These are phyloP conservation scores for Aspergillus ustus DNA, from an alignment of 2,329 filamentous ascomycete genomes.

Conservation along the genomic window DNA sequence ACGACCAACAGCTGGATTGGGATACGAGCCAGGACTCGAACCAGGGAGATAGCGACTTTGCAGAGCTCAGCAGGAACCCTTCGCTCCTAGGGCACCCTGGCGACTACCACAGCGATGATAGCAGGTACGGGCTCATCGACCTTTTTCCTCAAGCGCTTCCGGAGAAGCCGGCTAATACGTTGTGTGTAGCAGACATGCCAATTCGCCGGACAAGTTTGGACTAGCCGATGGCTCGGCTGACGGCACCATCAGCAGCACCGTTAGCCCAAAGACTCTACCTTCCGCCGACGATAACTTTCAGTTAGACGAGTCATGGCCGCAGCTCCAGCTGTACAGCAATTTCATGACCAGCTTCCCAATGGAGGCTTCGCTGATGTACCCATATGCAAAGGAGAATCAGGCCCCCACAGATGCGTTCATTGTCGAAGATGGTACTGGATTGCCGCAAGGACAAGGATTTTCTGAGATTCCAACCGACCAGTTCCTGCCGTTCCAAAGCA, in stretches of 20 bases:
- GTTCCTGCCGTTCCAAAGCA: slow-evolving; percentile 37
- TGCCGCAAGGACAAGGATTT: slow-evolving; percentile 34
- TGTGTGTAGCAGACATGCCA: slow-evolving; percentile 37
- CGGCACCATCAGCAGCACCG: slow-evolving; percentile 39
- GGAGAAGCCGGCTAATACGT: slow-evolving; percentile 17
- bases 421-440: slow-evolving; percentile 40
- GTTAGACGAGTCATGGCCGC: slow-evolving; percentile 43
- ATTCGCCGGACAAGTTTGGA: slow-evolving; percentile 38
- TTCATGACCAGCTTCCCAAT: slow-evolving; percentile 38
- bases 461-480: slow-evolving; percentile 36
- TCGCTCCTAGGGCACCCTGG: slow-evolving; percentile 31
- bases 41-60: slow-evolving; percentile 41
- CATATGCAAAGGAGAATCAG: slow-evolving; percentile 37
- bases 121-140: slow-evolving; percentile 31
- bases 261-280: slow-evolving; percentile 43
- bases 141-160: slow-evolving; percentile 3
- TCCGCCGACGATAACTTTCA: slow-evolving; percentile 45
- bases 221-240: slow-evolving; percentile 35
- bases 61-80: slow-evolving; percentile 35
- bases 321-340: slow-evolving; percentile 42
- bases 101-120: slow-evolving; percentile 31
- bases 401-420: slow-evolving; percentile 38
- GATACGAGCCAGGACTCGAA: slow-evolving; percentile 46
- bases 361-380: slow-evolving; percentile 38
- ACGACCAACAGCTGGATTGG: slow-evolving; percentile 44